Percentiles rank a stretch among this genome's conserved stretches.
Conservation (phyloP, 306 rosid genomes). For the Dryas alaskensis region DNA sequence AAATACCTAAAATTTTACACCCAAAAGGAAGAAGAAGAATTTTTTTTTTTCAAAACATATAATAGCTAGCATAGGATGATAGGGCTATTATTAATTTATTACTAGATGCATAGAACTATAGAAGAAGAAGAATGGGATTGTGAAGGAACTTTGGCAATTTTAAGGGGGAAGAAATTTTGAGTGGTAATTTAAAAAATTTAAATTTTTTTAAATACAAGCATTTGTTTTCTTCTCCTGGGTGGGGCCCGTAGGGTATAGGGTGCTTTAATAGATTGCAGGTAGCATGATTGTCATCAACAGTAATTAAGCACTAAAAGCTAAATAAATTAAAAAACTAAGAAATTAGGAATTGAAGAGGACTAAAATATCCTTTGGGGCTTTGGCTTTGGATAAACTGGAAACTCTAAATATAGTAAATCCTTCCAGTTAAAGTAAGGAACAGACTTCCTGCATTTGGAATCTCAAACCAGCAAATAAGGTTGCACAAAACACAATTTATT, state of each 20-base stretch:
- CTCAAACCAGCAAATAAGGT: conserved; percentile 24
- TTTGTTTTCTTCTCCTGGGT: too few species aligned
- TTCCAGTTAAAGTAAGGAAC: conserved; percentile 34
- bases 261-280: neutral
- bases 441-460: conserved; percentile 42
- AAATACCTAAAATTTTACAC: too few species aligned
- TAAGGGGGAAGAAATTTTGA: neutral
- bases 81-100: too few species aligned
- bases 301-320: neutral
- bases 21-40: too few species aligned
- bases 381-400: too few species aligned
- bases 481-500: neutral
- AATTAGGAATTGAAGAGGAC: neutral
- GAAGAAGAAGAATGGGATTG: neutral
- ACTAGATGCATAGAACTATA: too few species aligned
- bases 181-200: too few species aligned
- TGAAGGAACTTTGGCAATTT: neutral
- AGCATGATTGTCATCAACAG: neutral
- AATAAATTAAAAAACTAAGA: neutral
- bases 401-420: too few species aligned
- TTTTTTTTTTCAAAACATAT: too few species aligned
- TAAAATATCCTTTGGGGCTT: too few species aligned
- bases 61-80: too few species aligned
- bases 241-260: neutral
- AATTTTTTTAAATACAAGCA: too few species aligned